Evolutionary conservation across 495 filamentous ascomycete genomes (phyloP).

Genomic region (Penicillium turbatum): DNA sequence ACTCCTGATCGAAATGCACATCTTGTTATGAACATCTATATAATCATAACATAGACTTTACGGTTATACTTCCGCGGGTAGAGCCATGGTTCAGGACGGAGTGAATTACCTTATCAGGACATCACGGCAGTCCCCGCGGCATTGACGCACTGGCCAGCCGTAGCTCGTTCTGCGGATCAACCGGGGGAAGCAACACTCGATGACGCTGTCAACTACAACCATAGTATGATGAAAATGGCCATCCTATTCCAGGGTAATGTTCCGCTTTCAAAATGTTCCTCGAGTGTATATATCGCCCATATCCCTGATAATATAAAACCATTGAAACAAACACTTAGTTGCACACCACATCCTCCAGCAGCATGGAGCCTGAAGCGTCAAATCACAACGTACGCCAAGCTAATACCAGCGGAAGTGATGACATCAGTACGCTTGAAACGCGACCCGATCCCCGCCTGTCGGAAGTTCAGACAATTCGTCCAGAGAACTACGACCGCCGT

Average conservation of each 20-base stretch:
- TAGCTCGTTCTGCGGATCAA: conserved; percentile 3
- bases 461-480: neutral
- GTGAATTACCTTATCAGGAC: neutral
- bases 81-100: neutral
- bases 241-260: neutral
- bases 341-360: neutral
- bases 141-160: neutral
- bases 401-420: conserved; percentile 10
- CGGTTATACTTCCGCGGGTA: too few species aligned
- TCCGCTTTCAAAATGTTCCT: neutral
- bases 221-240: neutral
- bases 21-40: too few species aligned
- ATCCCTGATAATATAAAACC: too few species aligned
- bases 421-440: conserved; percentile 4
- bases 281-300: neutral
- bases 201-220: conserved; percentile 11
- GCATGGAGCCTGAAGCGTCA: conserved; percentile 11
- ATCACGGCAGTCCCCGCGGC: neutral
- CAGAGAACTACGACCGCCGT: conserved; percentile 19
- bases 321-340: neutral
- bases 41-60: neutral
- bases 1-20: too few species aligned
- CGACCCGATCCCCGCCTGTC: neutral
- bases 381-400: neutral
- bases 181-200: conserved; percentile 10